Evolutionary conservation across 768 basidiomycete genomes (phyloP).

Genomic region (Austroboletus eburneus): DNA sequence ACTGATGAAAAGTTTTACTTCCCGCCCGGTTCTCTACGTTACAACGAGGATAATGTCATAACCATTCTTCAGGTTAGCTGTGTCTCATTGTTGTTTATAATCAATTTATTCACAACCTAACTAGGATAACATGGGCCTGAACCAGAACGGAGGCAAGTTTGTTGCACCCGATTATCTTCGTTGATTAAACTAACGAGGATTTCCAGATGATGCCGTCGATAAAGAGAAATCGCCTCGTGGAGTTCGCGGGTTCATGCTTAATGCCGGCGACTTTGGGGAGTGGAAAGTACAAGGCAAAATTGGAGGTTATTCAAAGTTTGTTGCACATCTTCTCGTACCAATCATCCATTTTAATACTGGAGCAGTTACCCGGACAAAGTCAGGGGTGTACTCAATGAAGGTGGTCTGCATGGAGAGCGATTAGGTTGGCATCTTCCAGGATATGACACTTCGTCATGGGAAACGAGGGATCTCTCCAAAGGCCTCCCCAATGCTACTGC

Average conservation of each 20-base stretch:
- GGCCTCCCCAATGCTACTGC: constrained; percentile 56
- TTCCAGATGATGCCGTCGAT: constrained; percentile 39
- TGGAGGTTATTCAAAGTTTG: constrained; percentile 64
- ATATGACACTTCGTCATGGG: constrained; percentile 63
- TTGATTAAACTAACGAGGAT: constrained; percentile 1
- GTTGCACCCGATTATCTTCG: not conserved
- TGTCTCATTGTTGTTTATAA: not conserved
- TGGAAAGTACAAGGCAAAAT: constrained; percentile 78
- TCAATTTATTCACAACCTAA: constrained; percentile 3
- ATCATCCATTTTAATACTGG: not conserved
- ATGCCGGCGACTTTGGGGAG: constrained; percentile 50
- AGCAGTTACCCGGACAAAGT: constrained; percentile 71
- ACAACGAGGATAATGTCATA: constrained; percentile 65
- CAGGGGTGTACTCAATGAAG: constrained; percentile 68
- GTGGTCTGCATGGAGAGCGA: constrained; percentile 68
- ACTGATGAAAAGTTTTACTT: constrained; percentile 65
- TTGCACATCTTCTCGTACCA: not conserved
- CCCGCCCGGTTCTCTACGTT: constrained; percentile 48
- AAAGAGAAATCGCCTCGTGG: constrained; percentile 72
- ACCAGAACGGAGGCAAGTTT: constrained; percentile 52
- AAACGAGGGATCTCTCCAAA: constrained; percentile 45
- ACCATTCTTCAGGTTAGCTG: constrained; percentile 66
- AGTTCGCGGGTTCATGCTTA: constrained; percentile 70
- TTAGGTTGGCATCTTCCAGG: constrained; percentile 73
- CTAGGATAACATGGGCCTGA: constrained; percentile 78